These are phyloP conservation scores for Maudiozyma turicensis DNA, from an alignment of 805 yeast genomes.

Conservation along the genomic window DNA sequence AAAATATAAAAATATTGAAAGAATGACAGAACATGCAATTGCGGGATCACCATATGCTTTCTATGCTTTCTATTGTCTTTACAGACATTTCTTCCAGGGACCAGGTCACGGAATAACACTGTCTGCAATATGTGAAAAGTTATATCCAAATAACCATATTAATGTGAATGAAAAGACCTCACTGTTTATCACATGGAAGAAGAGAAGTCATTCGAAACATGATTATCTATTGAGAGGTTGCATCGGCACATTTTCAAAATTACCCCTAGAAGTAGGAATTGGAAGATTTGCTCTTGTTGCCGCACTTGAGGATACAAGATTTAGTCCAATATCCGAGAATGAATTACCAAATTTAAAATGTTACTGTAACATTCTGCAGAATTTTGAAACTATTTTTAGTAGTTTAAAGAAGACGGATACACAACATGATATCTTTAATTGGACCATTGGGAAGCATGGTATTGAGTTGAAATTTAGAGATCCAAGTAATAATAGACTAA, in stretches of 20 bases:
- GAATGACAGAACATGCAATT: neutral
- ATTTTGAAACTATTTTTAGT: conserved; percentile 32
- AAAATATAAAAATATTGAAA: neutral
- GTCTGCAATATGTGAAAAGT: conserved; percentile 7
- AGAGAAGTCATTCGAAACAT: conserved; percentile 9
- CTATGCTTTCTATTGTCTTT: conserved; percentile 27
- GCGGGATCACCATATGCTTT: conserved; percentile 23
- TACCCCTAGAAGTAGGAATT: conserved; percentile 49
- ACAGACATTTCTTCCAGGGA: conserved; percentile 9
- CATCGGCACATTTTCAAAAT: conserved; percentile 73
- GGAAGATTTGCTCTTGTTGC: conserved; percentile 52
- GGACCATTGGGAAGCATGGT: conserved; percentile 83
- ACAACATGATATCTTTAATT: conserved; percentile 44
- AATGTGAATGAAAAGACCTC: conserved; percentile 33
- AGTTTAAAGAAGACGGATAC: conserved; percentile 34
- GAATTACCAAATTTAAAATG: conserved; percentile 48
- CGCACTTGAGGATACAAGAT: conserved; percentile 73
- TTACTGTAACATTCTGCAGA: conserved; percentile 31
- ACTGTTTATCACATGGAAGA: conserved; percentile 82
- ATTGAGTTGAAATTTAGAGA: conserved; percentile 46
- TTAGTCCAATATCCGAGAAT: conserved; percentile 44
- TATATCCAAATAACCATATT: conserved; percentile 10
- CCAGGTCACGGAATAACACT: conserved; percentile 3
- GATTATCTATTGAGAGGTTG: conserved; percentile 61
- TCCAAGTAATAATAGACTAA: conserved; percentile 28